Conservation (phyloP, 768 basidiomycete genomes). For the Leccinellum rugosiceps region DNA sequence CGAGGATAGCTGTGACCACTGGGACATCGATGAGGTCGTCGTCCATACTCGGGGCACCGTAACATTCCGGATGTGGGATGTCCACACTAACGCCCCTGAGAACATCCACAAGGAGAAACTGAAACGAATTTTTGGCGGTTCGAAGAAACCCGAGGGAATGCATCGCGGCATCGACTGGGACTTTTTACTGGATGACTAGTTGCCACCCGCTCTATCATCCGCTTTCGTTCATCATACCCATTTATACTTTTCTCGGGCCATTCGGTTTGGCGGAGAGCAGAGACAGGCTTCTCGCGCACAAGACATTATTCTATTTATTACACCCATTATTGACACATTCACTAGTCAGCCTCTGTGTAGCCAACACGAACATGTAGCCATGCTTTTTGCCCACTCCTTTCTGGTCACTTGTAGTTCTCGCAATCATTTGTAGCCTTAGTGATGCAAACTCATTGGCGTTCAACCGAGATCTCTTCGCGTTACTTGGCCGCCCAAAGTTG, state of each 20-base stretch:
- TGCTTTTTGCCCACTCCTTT: constrained; percentile 5
- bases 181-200: constrained; percentile 68
- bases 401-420: constrained; percentile 20
- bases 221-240: constrained; percentile 17
- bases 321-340: neutral
- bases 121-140: constrained; percentile 60
- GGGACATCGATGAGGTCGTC: constrained; percentile 58
- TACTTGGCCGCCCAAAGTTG: neutral
- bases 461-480: constrained; percentile 2
- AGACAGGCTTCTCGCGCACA: constrained; percentile 4
- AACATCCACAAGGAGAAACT: constrained; percentile 57
- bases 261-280: constrained; percentile 11
- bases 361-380: constrained; percentile 26
- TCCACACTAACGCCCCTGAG: constrained; percentile 62
- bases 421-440: constrained; percentile 25
- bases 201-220: neutral
- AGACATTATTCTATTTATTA: constrained; percentile 21
- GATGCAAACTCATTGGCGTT: neutral
- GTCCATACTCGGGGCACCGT: constrained; percentile 59
- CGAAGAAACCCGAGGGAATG: constrained; percentile 48
- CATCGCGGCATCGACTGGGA: constrained; percentile 64
- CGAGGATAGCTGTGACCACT: constrained; percentile 32
- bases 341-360: constrained; percentile 22
- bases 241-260: neutral
- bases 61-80: constrained; percentile 79